phyloP scores from a whole-genome alignment of 2,329 filamentous ascomycete genomes.

The Fusarium pilosicola region DNA sequence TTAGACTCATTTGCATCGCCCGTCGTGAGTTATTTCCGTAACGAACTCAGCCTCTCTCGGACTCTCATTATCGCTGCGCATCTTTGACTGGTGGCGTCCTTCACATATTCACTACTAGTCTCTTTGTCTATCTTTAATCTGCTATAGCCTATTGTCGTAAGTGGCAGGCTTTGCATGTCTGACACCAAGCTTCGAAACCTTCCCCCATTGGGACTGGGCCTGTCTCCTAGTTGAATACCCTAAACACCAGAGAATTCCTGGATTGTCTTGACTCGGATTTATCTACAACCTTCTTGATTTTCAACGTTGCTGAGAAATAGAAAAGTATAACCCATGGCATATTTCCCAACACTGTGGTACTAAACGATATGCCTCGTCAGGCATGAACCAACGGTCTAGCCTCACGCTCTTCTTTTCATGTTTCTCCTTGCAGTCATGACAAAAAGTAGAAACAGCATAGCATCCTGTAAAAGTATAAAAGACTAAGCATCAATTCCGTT shows the following conservation, averaged over 20 bases:
- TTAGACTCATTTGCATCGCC: not conserved
- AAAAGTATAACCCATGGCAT: not conserved
- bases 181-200: fast-evolving
- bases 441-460: not conserved
- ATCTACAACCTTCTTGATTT: too few relatives aligned
- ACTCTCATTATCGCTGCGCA: not conserved
- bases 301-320: fast-evolving
- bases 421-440: too few relatives aligned
- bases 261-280: fast-evolving
- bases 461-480: fast-evolving
- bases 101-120: fast-evolving
- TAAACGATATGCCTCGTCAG: not conserved
- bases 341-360: fast-evolving
- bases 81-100: not conserved
- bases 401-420: too few relatives aligned
- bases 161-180: not conserved
- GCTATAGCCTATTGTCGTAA: fast-evolving
- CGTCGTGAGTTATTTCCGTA: not conserved
- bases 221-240: fast-evolving
- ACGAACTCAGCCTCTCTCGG: not conserved
- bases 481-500: not conserved
- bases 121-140: not conserved
- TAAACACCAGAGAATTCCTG: not conserved
- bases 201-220: fast-evolving
- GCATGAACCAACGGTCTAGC: too few relatives aligned